phyloP scores from a whole-genome alignment of 2,329 filamentous ascomycete genomes.

The Fusarium mangiferae region DNA sequence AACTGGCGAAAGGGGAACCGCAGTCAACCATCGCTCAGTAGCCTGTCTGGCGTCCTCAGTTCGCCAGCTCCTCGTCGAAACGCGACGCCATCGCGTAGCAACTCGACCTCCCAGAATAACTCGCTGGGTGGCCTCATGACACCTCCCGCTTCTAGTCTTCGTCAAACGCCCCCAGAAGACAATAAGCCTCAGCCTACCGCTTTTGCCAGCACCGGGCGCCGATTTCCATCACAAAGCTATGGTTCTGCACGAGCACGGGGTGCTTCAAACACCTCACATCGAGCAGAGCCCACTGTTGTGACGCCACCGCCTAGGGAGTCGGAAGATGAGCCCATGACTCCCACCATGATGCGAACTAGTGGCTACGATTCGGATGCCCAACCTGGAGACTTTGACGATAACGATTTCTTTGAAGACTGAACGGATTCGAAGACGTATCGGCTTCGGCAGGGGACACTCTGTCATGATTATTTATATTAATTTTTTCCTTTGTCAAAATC shows the following conservation, averaged over 20 bases:
- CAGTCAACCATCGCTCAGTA: constrained; percentile 60
- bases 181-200: constrained; percentile 65
- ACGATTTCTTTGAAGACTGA: constrained; percentile 65
- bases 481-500: constrained; percentile 45
- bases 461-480: constrained; percentile 18
- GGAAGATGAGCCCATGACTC: constrained; percentile 62
- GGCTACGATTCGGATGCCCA: constrained; percentile 71
- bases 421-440: neutral
- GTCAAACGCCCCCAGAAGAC: constrained; percentile 65
- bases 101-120: constrained; percentile 61
- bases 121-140: constrained; percentile 86
- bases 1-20: constrained; percentile 84
- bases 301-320: constrained; percentile 54
- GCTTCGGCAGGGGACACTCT: constrained; percentile 5
- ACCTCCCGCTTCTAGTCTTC: constrained; percentile 81
- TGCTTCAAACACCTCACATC: constrained; percentile 47
- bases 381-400: constrained; percentile 68
- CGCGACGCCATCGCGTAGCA: constrained; percentile 70
- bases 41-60: constrained; percentile 59
- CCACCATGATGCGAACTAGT: constrained; percentile 68
- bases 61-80: constrained; percentile 55
- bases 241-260: constrained; percentile 39
- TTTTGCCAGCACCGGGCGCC: constrained; percentile 68
- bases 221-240: constrained; percentile 61
- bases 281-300: constrained; percentile 27